Percentiles rank a stretch among this genome's conserved stretches.
Conservation (phyloP, 805 yeast species). For the Starmerella sp. region DNA sequence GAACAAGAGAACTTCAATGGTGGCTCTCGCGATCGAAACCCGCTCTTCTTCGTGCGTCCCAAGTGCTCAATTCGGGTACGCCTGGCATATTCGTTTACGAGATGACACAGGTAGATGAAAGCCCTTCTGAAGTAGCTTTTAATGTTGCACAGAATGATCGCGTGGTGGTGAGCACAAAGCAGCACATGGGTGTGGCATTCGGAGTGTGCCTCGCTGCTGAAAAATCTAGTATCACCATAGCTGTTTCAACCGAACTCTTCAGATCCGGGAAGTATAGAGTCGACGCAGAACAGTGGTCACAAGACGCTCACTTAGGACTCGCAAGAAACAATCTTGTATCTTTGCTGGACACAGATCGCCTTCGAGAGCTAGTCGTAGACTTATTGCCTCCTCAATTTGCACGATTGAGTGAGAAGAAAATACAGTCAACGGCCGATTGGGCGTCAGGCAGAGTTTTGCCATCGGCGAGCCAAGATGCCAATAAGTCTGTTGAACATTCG, state of each 20-base stretch:
- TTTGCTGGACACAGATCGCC: slow-evolving; percentile 40
- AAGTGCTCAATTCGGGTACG: neutral
- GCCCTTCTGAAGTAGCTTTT: neutral
- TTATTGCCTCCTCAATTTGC: slow-evolving; percentile 10
- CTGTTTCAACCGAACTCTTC: slow-evolving; percentile 6
- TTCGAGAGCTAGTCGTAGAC: slow-evolving; percentile 44
- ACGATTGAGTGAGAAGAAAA: neutral
- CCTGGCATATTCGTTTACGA: neutral
- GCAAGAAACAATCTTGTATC: slow-evolving; percentile 69
- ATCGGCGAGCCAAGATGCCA: neutral
- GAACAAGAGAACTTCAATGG: slow-evolving; percentile 29
- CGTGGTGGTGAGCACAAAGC: slow-evolving; percentile 15
- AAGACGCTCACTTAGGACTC: slow-evolving; percentile 59
- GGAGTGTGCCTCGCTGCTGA: slow-evolving; percentile 5
- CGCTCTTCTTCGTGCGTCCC: slow-evolving; percentile 2
- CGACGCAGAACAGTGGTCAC: slow-evolving; percentile 74
- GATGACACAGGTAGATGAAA: neutral
- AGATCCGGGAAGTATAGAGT: slow-evolving; percentile 40
- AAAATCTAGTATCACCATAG: neutral
- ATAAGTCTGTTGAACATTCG: neutral
- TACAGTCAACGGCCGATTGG: slow-evolving; percentile 13
- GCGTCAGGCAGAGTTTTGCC: slow-evolving; percentile 13
- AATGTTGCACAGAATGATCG: slow-evolving; percentile 1
- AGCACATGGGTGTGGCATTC: slow-evolving; percentile 18
- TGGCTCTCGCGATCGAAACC: slow-evolving; percentile 26